Base-by-base conservation (phyloP, 495 filamentous ascomycete species). In the Penicillium bialowiezense region DNA sequence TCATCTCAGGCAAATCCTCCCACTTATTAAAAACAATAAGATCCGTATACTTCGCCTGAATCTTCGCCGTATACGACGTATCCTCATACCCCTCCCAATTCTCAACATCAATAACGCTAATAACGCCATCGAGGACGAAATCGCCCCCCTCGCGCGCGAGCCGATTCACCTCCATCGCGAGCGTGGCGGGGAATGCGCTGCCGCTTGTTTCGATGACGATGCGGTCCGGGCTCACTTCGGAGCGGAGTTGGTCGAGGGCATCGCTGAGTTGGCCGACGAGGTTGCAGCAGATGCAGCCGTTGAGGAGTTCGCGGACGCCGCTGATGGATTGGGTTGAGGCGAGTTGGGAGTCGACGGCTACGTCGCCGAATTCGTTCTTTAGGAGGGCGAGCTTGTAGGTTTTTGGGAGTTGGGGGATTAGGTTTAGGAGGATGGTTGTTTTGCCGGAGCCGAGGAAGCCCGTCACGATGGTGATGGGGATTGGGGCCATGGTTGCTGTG, bases 201-300 rank as follows among this genome's bases (percentile, higher is more conserved):
- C 93, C 93, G 40, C 76, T 83, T 0, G 93, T 97, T 77, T 98
- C 93, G 66, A 98, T 86, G 38, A 97, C 80, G 63, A 98, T 93
- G 18, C 93, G 78, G 63, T 96, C 87, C 0, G 90, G 91, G 0
- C 52, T 23, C 10, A 82, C 73, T 31, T 77, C 71, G 32, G 70
- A 60, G 39, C 76, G 74, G 12, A 97, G 83, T 45, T 90, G 80
- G 3, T 79, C 64, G 2, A 98, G 83, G 0, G 92, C 92, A 41
- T 86, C 80, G 56, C 81, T 79, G 19, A 98, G 80, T 66, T 93
- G 88, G 3, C 93, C 93, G 43, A 98, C 91, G 13, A 97, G 85
- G 62, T 97, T 98, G 72, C 93, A 98, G 77, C 93, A 98, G 62
- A 98, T 97, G 68, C 93, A 98, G 52, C 93, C 93, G 60, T 95